These are phyloP conservation scores for Actinomucor elegans DNA, from an alignment of 371 early-diverging fungal genomes.

Conservation along the genomic window DNA sequence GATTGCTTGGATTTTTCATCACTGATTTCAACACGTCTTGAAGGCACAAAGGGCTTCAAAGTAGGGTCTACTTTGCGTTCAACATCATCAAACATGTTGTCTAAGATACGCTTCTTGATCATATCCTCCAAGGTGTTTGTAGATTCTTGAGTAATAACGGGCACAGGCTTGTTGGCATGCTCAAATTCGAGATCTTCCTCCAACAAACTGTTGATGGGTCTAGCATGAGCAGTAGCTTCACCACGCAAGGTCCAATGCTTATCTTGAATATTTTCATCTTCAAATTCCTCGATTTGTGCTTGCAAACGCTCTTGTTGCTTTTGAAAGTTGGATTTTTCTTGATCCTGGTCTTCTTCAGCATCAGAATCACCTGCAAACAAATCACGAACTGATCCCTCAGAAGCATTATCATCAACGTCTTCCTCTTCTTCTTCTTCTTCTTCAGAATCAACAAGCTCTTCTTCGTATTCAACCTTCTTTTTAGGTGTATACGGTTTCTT, in stretches of 20 bases:
- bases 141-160: conserved; percentile 90
- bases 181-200: conserved; percentile 95
- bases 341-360: conserved; percentile 35
- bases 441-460: conserved; percentile 35
- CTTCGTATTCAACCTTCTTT: conserved; percentile 30
- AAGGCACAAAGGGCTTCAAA: conserved; percentile 76
- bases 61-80: conserved; percentile 78
- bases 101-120: conserved; percentile 89
- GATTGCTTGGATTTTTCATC: conserved; percentile 85
- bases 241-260: conserved; percentile 79
- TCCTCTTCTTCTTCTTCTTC: conserved; percentile 52
- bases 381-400: conserved; percentile 41
- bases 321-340: conserved; percentile 70
- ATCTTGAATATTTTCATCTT: conserved; percentile 79
- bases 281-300: conserved; percentile 73
- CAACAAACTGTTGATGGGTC: conserved; percentile 91
- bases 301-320: conserved; percentile 60
- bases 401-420: conserved; percentile 42
- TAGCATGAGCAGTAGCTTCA: conserved; percentile 73
- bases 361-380: conserved; percentile 56
- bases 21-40: conserved; percentile 74
- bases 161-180: conserved; percentile 86
- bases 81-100: conserved; percentile 88
- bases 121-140: conserved; percentile 89
- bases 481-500: conserved; percentile 26